Evolutionary conservation across 116 monocot species (phyloP), one percentile per base, ranked within the genome.

Genomic region (Trichopus zeylanicus): DNA sequence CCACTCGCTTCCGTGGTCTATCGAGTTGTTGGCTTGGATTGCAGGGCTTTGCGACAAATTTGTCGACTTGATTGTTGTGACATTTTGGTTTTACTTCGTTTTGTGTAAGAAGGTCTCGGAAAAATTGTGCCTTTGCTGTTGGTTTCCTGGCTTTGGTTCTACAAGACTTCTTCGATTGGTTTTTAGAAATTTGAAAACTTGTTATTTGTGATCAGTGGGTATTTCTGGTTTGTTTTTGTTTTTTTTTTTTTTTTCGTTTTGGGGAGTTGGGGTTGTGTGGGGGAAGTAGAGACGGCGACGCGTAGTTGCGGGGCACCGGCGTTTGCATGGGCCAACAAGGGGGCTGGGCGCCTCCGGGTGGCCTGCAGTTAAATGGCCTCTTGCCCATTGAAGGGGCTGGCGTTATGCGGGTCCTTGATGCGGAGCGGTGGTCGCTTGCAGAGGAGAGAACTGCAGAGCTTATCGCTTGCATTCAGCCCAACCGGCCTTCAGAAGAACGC

Each of bases 381-480:
- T 61, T 84, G 70, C 71, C 81, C 29, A 72, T 61, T 55, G 77
- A 84, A 27, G 37, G 28, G 37, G 64, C 55, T n/a, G 58, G 53
- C 31, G 82, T 76, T 51, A 82, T 70, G 9, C 57, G 74, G 26
- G 65, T 59, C 8, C 77, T 93, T 48, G 88, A 93, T 38, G 67
- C 31, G 2, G 86, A 81, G 48, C 67, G 83, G 47, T 83, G 79
- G 94, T 13, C 66, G 0, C 22, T 65, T 51, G 86, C 89, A 0
- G 94, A 94, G 63, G 62, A 48, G 63, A 72, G 80, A 55, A 88
- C 77, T 6, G 70, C 77, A 0, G 70, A 83, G 54, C 55, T 94
- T 55, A 83, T 94, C 34, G 68, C 47, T 2, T 33, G 78, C 63
- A 89, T 94, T 37, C 89, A 89, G 72, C 94, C 94, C 26, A 94